Evolutionary conservation across 1,139 yeast species (phyloP), one percentile per base, ranked within the genome.

Genomic region (Casaregolazyma lundiana): DNA sequence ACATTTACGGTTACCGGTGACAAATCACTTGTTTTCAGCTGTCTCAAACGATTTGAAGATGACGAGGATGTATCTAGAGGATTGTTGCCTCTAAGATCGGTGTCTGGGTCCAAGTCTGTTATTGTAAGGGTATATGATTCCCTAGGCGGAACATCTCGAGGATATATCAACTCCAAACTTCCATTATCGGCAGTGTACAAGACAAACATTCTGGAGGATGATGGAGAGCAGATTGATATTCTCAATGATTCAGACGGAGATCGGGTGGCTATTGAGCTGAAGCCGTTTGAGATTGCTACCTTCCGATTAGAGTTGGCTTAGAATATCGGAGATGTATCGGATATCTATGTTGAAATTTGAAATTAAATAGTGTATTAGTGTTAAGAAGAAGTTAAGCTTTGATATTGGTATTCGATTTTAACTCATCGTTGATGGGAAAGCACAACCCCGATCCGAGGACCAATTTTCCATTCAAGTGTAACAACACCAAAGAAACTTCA

Each of bases 11-110:
- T 67, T 26, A 46, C 62, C 6, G 85, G 84, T 18, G 79, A 75
- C 47, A 68, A 68, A 9, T 78, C 81, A 45, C 69, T 89, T 50
- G 73, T 89, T 8, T 67, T 92, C 50, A 81, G 94, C 7, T 83
- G 88, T 53, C 67, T 92, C 46, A 92, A 92, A 67, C 78, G 97
- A 58, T 89, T 88, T 19, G 97, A 90, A 61, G 90, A 86, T 61
- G 97, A 90, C 61, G 70, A 64, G 34, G 84, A 76, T 46, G 63
- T 66, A 49, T 60, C 65, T 11, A 52, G 57, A 4, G 69, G 69
- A 7, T 53, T 55, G 42, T 50, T 78, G 44, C 76, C 77, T 6
- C 66, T 70, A 22, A 60, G 64, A 22, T 76, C 75, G 26, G 69
- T 70, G 39, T 76, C 73, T 52, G 77, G 85, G 1, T 50, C 56